phyloP scores from a whole-genome alignment of 805 yeast genomes.

The Candida quercuum region DNA sequence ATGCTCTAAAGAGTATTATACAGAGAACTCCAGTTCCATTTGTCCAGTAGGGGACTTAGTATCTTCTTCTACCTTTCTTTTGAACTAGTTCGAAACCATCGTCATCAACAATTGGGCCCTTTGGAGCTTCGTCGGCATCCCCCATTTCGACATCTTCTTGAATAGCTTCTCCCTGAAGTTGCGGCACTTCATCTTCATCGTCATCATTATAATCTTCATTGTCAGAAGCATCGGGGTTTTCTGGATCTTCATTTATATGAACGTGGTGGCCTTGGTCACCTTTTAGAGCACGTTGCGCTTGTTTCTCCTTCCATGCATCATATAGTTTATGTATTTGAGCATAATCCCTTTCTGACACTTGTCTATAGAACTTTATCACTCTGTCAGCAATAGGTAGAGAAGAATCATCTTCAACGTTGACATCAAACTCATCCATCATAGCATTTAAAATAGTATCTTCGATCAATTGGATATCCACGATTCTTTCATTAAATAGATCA shows the following conservation, averaged over 20 bases:
- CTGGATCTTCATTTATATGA: constrained; percentile 52
- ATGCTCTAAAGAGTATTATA: no score
- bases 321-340: constrained; percentile 54
- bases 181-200: constrained; percentile 24
- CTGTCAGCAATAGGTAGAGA: constrained; percentile 68
- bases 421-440: constrained; percentile 94
- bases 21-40: no score
- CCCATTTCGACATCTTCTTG: constrained; percentile 34
- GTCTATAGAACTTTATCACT: constrained; percentile 60
- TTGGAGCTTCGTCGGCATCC: constrained; percentile 27
- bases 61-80: constrained; percentile 54
- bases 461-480: constrained; percentile 70
- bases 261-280: constrained; percentile 30
- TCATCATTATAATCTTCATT: constrained; percentile 36
- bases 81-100: constrained; percentile 92
- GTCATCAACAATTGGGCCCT: constrained; percentile 77
- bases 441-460: constrained; percentile 85
- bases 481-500: constrained; percentile 63
- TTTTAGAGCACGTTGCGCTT: constrained; percentile 30
- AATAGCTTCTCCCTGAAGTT: constrained; percentile 17
- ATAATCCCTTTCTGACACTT: constrained; percentile 52
- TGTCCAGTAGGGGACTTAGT: no score
- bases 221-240: constrained; percentile 52
- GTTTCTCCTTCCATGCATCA: constrained; percentile 50
- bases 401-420: constrained; percentile 82